Evolutionary conservation across 2,329 filamentous ascomycete genomes (phyloP).

Genomic region (Diaporthe sp.): DNA sequence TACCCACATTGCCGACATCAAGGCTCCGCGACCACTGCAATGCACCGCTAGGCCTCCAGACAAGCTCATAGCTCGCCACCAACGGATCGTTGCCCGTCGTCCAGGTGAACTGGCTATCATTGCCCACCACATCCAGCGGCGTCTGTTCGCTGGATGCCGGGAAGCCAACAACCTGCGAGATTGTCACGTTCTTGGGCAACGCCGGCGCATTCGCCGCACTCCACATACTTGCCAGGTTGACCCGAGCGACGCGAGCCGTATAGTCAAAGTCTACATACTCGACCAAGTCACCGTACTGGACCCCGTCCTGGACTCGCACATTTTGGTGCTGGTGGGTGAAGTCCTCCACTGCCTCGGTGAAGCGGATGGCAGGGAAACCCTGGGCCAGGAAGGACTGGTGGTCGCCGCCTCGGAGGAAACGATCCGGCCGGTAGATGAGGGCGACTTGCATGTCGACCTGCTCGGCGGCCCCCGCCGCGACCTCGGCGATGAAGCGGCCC

Average conservation of each 20-base stretch:
- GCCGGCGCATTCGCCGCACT: conserved; percentile 66
- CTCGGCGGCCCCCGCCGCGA: conserved; percentile 60
- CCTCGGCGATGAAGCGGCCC: conserved; percentile 68
- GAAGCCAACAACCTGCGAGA: conserved; percentile 35
- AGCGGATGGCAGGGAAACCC: conserved; percentile 68
- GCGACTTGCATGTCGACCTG: conserved; percentile 68
- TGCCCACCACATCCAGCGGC: conserved; percentile 55
- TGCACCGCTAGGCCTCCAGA: conserved; percentile 66
- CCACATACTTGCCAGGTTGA: conserved; percentile 69
- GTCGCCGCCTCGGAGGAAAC: conserved; percentile 70
- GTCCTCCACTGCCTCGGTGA: conserved; percentile 71
- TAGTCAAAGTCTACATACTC: conserved; percentile 72
- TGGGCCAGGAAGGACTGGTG: conserved; percentile 67
- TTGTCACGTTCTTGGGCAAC: conserved; percentile 61
- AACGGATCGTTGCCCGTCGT: conserved; percentile 50
- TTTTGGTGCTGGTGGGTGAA: conserved; percentile 72
- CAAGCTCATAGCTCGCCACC: conserved; percentile 66
- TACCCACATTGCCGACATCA: conserved; percentile 62
- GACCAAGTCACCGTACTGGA: conserved; percentile 67
- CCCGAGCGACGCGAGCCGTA: conserved; percentile 65
- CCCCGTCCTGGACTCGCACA: conserved; percentile 61
- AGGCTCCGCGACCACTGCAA: conserved; percentile 64
- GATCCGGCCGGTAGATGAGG: conserved; percentile 69
- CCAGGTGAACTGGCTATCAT: conserved; percentile 67
- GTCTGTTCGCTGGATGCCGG: conserved; percentile 52